Conservation (phyloP, 192 early-diverging fungal species). For the Coemansia sp. region DNA sequence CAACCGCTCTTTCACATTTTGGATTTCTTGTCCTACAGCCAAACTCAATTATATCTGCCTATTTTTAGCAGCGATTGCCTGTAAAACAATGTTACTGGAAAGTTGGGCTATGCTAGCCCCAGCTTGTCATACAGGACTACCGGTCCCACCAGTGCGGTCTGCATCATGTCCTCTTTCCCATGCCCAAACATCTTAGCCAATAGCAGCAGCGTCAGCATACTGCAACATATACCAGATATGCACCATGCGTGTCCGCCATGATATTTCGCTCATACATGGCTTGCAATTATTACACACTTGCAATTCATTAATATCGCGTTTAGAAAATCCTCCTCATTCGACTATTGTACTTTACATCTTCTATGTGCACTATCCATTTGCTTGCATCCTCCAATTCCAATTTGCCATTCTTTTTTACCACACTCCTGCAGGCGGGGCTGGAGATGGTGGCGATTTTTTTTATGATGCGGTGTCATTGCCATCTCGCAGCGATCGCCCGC, state of each 20-base stretch:
- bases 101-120: not conserved
- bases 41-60: not conserved
- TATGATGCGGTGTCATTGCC: constrained; percentile 8
- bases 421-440: not conserved
- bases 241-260: too few species aligned
- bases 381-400: not conserved
- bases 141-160: not conserved
- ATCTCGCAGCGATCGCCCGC: not conserved
- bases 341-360: not conserved
- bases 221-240: not conserved
- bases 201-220: not conserved
- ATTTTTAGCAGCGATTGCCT: constrained; percentile 2
- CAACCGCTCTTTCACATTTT: not conserved
- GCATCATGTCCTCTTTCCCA: not conserved
- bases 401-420: not conserved
- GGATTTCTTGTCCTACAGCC: not conserved
- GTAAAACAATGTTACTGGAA: not conserved
- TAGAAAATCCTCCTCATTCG: not conserved
- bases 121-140: not conserved
- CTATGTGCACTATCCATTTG: not conserved
- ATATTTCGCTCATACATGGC: not conserved
- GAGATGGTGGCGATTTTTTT: not conserved
- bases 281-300: not conserved
- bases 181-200: not conserved
- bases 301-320: not conserved